Conservation (phyloP, 768 basidiomycete species). For the Russula emetica region DNA sequence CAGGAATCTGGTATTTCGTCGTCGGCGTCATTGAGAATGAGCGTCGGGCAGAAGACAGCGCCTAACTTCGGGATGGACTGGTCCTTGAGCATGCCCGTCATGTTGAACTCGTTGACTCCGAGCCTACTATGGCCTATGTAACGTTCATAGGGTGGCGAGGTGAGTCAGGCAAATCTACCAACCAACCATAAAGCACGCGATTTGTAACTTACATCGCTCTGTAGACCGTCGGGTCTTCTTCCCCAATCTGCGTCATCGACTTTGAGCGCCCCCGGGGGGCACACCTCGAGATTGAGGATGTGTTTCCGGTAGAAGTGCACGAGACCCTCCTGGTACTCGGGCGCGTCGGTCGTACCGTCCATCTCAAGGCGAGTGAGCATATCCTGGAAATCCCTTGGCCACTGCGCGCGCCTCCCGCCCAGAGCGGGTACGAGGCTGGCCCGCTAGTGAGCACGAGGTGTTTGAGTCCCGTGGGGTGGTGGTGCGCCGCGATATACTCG, state of each 20-base stretch:
- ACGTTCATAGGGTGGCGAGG: too few species aligned
- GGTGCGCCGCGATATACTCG: slow-evolving; percentile 30
- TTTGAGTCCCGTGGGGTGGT: slow-evolving; percentile 36
- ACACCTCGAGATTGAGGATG: slow-evolving; percentile 32
- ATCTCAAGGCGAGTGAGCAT: slow-evolving; percentile 34
- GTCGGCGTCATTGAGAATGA: slow-evolving; percentile 28
- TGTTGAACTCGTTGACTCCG: slow-evolving; percentile 3
- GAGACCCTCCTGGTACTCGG: slow-evolving; percentile 35
- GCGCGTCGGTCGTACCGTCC: slow-evolving; percentile 32
- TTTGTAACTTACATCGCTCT: slow-evolving; percentile 34
- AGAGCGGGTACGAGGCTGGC: slow-evolving; percentile 34
- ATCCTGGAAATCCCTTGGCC: slow-evolving; percentile 37
- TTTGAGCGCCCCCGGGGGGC: slow-evolving; percentile 32
- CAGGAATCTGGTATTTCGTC: slow-evolving; percentile 25
- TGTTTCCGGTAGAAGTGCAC: slow-evolving; percentile 32
- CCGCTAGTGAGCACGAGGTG: slow-evolving; percentile 34
- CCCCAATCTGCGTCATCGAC: slow-evolving; percentile 30
- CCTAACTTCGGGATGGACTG: slow-evolving; percentile 23
- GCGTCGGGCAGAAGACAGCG: slow-evolving; percentile 25
- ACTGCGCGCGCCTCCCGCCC: slow-evolving; percentile 29
- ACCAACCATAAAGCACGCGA: background rate
- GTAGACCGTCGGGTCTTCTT: slow-evolving; percentile 39
- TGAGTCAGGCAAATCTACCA: background rate
- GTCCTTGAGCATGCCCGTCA: slow-evolving; percentile 27
- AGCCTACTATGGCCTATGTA: slow-evolving; percentile 12